Conservation (phyloP, 2,329 filamentous ascomycete genomes). For the Aphanocladium album region DNA sequence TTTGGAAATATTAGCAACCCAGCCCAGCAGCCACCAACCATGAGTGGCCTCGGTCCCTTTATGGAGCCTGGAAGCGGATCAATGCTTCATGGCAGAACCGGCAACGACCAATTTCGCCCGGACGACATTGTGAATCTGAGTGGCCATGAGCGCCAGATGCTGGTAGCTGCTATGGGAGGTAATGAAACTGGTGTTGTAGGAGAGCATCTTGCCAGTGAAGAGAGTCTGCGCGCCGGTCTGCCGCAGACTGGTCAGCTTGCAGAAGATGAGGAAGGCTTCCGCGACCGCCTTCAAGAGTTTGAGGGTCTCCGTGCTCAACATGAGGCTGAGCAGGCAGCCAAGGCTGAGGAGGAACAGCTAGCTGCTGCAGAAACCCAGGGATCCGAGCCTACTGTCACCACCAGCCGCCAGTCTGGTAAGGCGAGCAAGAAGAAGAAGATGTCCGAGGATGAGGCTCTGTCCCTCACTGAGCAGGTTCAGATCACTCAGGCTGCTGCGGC, state of each 20-base stretch:
- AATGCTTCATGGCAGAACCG: slow-evolving; percentile 21
- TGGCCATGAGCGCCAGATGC: slow-evolving; percentile 47
- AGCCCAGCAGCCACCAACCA: slow-evolving; percentile 48
- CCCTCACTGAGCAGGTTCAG: slow-evolving; percentile 79
- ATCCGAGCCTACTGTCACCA: neutral
- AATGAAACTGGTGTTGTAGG: slow-evolving; percentile 27
- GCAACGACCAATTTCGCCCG: slow-evolving; percentile 55
- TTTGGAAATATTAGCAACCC: slow-evolving; percentile 94
- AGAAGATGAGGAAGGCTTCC: slow-evolving; percentile 54
- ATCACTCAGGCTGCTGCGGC: slow-evolving; percentile 57
- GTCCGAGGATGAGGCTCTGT: slow-evolving; percentile 42
- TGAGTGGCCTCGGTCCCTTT: slow-evolving; percentile 60
- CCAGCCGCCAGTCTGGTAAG: slow-evolving; percentile 11
- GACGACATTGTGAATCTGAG: slow-evolving; percentile 69
- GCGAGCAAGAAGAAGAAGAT: slow-evolving; percentile 26
- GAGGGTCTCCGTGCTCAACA: slow-evolving; percentile 70
- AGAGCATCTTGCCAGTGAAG: slow-evolving; percentile 32
- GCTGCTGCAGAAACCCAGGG: slow-evolving; percentile 14
- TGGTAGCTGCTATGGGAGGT: slow-evolving; percentile 36
- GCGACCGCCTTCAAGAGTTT: slow-evolving; percentile 77
- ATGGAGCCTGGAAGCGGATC: slow-evolving; percentile 58
- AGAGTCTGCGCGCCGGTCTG: slow-evolving; percentile 41
- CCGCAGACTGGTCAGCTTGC: slow-evolving; percentile 46
- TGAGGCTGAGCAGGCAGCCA: slow-evolving; percentile 48
- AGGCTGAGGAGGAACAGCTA: slow-evolving; percentile 26